Percentiles rank a stretch among this genome's conserved stretches.
These are phyloP conservation scores for Pseudocohnilembus persalinus DNA, from an alignment of 169 alveolate genomes.

Conservation along the genomic window DNA sequence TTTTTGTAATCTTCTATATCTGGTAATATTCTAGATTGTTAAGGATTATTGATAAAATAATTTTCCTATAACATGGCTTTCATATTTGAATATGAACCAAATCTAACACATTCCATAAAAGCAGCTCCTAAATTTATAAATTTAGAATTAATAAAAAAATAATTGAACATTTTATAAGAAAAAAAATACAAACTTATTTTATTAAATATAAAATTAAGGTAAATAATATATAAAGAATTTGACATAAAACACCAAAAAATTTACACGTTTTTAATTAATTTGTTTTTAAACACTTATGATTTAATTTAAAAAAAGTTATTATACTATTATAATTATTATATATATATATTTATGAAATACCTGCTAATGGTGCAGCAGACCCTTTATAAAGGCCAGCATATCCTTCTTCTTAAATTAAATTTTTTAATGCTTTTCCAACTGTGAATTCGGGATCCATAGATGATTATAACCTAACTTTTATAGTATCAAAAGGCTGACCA, in stretches of 20 bases:
- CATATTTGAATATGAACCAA: too few relatives aligned
- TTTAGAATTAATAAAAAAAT: too few relatives aligned
- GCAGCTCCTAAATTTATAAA: neutral
- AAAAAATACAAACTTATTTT: neutral
- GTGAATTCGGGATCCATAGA: neutral
- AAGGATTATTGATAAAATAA: too few relatives aligned
- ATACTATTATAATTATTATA: too few relatives aligned
- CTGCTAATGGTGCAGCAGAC: too few relatives aligned
- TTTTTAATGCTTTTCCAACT: neutral
- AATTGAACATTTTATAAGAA: too few relatives aligned
- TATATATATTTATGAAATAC: too few relatives aligned
- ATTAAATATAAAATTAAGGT: too few relatives aligned
- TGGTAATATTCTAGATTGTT: neutral
- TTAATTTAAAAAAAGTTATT: too few relatives aligned
- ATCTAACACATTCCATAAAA: neutral
- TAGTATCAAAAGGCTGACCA: neutral
- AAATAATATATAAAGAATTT: too few relatives aligned
- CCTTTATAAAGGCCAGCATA: neutral
- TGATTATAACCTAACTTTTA: neutral
- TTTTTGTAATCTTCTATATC: neutral
- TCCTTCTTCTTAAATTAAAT: neutral
- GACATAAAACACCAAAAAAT: too few relatives aligned
- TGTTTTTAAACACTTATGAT: too few relatives aligned
- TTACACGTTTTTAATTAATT: neutral
- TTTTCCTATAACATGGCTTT: neutral